Base-by-base conservation (phyloP, 768 basidiomycete genomes). In the Trametes meyenii region DNA sequence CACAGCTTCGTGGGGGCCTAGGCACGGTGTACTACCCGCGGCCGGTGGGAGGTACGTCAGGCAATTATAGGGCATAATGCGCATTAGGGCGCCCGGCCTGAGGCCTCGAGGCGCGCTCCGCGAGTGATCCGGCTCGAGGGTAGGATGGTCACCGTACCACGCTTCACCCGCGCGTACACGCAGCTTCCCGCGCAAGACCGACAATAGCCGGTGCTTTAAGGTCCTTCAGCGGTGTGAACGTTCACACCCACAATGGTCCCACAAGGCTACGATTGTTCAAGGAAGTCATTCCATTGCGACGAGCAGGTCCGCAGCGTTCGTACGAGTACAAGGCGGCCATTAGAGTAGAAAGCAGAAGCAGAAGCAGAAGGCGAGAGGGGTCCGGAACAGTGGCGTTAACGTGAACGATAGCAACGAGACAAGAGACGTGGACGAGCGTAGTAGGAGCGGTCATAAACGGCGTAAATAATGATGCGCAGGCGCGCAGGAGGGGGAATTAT, bases 381-480 rank as follows among this genome's bases (percentile, higher is more conserved):
- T 33, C 29, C 29, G 29, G 29, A 33, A 33, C 29, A 33, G 3
- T 33, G 29, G 29, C 29, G 29, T 33, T 33, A 33, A 33, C 29
- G 29, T 33, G 21, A 35, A 17, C 29, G 38, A 39, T 6, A 57
- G 50, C 55, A 36, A 45, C 19, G 43, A 42, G 39, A 52, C 14
- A 61, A 23, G 1, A 49, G 48, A 23, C 49, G 50, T 55, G 36
- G 19, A 21, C 7, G 45, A 58, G 55, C 57, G 51, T 58, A 57
- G 51, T 58, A 57, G 58, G 53, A 58, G 62, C 45, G 52, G 57
- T 58, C 56, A 52, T 63, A 45, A 36, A 29, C 40, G 55, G 49
- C 49, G 46, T 52, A 57, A 38, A 50, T 35, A 43, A 33, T 33
- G 29, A 8, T 33, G 29, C 29, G 29, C 29, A 26, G 26, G 33